Evolutionary conservation across 2,329 filamentous ascomycete species (phyloP).

Genomic region (Trichoderma koningii): DNA sequence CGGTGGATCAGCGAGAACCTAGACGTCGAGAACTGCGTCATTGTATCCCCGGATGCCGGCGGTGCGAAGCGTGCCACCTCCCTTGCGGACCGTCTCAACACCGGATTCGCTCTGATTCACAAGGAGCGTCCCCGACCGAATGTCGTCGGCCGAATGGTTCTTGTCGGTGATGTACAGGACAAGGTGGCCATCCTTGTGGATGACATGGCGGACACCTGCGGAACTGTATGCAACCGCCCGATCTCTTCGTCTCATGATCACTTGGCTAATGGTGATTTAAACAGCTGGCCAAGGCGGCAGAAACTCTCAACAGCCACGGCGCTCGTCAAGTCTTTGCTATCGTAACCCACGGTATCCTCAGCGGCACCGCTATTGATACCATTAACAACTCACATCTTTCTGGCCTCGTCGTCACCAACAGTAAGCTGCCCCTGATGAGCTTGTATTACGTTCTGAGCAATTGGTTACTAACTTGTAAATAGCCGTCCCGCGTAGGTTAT

Average conservation of each 20-base stretch:
- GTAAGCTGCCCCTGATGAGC: conserved; percentile 37
- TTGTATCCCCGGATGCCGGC: conserved; percentile 92
- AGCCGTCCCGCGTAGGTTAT: conserved; percentile 42
- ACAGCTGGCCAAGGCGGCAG: conserved; percentile 74
- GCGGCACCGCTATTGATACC: conserved; percentile 83
- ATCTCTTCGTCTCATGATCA: neutral
- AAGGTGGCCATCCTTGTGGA: conserved; percentile 95
- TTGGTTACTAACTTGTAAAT: conserved; percentile 32
- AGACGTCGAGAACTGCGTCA: conserved; percentile 79
- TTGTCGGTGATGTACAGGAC: conserved; percentile 91
- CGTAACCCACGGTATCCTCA: conserved; percentile 91
- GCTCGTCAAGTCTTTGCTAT: conserved; percentile 90
- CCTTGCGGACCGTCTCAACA: conserved; percentile 88
- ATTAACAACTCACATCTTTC: conserved; percentile 76
- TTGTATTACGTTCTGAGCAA: neutral
- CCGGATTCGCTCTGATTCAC: conserved; percentile 92
- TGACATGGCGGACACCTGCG: conserved; percentile 97
- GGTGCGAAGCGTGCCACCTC: conserved; percentile 92
- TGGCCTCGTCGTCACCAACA: conserved; percentile 88
- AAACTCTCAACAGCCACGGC: conserved; percentile 82
- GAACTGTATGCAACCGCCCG: conserved; percentile 55
- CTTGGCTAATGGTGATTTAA: conserved; percentile 13
- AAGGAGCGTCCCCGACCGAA: conserved; percentile 87
- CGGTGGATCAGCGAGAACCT: conserved; percentile 90
- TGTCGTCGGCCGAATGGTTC: conserved; percentile 85